Evolutionary conservation across 306 rosid genomes (phyloP).

Genomic region (Mimosa pudica): DNA sequence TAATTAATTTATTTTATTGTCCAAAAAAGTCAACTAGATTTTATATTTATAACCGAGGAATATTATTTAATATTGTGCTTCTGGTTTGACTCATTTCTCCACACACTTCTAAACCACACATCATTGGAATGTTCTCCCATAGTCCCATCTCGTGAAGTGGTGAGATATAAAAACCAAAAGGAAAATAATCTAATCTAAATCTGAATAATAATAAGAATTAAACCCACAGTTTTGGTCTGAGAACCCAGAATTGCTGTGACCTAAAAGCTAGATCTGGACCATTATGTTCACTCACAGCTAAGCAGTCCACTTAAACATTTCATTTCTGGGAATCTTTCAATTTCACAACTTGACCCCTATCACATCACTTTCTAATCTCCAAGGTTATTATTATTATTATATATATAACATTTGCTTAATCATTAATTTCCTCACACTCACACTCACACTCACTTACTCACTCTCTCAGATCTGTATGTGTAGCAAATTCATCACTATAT

Average conservation of each 20-base stretch:
- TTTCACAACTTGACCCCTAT: no score
- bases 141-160: not conserved
- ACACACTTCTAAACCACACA: not conserved
- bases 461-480: no score
- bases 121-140: not conserved
- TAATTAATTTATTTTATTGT: no score
- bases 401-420: no score
- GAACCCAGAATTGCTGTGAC: not conserved
- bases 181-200: not conserved
- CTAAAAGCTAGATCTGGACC: not conserved
- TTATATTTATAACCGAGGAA: no score
- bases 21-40: no score
- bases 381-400: no score
- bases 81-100: not conserved
- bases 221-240: conserved; percentile 6
- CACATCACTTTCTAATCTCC: no score
- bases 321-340: no score
- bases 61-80: not conserved
- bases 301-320: not conserved
- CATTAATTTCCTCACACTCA: no score
- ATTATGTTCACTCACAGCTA: not conserved
- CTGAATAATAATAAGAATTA: not conserved
- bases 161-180: not conserved
- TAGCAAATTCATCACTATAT: no score
- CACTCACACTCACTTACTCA: no score